phyloP scores from a whole-genome alignment of 345 rosid genomes.

The Boechera divaricarpa region DNA sequence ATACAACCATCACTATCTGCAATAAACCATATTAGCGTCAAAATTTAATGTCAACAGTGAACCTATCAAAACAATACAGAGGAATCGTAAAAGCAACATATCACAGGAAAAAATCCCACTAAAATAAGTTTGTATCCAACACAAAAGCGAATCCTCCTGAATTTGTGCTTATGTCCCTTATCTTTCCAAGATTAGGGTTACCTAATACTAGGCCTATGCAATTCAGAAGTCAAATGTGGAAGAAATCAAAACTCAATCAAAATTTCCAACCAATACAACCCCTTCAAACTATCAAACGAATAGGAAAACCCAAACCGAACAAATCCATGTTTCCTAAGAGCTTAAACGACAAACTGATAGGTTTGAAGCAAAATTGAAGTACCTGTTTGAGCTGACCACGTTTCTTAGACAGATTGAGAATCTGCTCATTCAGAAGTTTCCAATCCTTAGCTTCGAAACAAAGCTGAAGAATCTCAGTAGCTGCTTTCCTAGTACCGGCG shows the following conservation, averaged over 20 bases:
- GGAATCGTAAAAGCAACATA: slow-evolving; percentile 29
- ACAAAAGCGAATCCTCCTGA: slow-evolving; percentile 21
- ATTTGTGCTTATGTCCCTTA: background rate
- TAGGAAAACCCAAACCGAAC: background rate
- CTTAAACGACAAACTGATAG: slow-evolving; percentile 12
- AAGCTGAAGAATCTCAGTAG: slow-evolving; percentile 74
- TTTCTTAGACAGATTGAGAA: slow-evolving; percentile 79
- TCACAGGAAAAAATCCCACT: slow-evolving; percentile 16
- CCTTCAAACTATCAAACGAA: background rate
- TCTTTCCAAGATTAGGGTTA: slow-evolving; percentile 16
- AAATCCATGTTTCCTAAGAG: slow-evolving; percentile 13
- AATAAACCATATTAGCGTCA: slow-evolving; percentile 13
- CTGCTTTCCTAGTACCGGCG: slow-evolving; percentile 86
- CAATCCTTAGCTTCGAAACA: slow-evolving; percentile 94
- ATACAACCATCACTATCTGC: slow-evolving; percentile 28
- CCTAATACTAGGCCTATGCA: slow-evolving; percentile 30
- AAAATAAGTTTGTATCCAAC: background rate
- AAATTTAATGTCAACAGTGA: slow-evolving; percentile 1
- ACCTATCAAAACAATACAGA: slow-evolving; percentile 18
- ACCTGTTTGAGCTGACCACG: slow-evolving; percentile 99
- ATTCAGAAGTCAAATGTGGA: slow-evolving; percentile 23
- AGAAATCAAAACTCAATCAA: background rate
- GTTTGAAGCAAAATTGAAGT: background rate
- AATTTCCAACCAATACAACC: background rate
- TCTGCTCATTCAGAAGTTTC: slow-evolving; percentile 75